Percentiles rank a stretch among this genome's conserved stretches.
These are phyloP conservation scores for Ogataea pignaliae DNA, from an alignment of 805 yeast species.

Conservation along the genomic window DNA sequence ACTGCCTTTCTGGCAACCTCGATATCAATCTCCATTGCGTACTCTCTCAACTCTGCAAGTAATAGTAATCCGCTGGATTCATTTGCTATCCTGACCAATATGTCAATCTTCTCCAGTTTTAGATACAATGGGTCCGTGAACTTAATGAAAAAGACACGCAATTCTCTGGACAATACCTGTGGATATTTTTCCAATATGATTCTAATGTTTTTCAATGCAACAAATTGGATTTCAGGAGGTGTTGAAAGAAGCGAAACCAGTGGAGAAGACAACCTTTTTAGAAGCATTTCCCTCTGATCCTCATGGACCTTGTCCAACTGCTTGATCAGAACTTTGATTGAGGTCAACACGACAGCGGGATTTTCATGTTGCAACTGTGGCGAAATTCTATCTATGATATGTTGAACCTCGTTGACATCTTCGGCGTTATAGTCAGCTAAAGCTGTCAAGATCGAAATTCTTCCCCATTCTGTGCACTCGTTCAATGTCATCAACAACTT, in stretches of 20 bases:
- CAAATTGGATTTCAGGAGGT: constrained; percentile 93
- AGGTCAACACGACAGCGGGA: constrained; percentile 86
- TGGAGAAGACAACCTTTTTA: constrained; percentile 78
- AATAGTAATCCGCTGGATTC: constrained; percentile 54
- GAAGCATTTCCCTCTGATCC: constrained; percentile 37
- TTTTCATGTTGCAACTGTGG: constrained; percentile 97
- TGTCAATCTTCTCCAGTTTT: constrained; percentile 73
- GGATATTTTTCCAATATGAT: constrained; percentile 89
- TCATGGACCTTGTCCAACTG: constrained; percentile 50
- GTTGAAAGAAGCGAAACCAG: constrained; percentile 81
- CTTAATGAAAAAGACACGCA: constrained; percentile 86
- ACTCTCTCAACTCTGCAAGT: constrained; percentile 70
- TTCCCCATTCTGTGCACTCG: constrained; percentile 99
- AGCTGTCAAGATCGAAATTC: constrained; percentile 83
- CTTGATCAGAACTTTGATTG: constrained; percentile 74
- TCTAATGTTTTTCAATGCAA: constrained; percentile 85
- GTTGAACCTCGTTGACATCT: constrained; percentile 64
- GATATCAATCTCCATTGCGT: constrained; percentile 80
- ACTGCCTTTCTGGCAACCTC: constrained; percentile 68
- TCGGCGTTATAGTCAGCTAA: constrained; percentile 64
- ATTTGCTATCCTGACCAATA: constrained; percentile 63
- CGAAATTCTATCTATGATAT: constrained; percentile 81
- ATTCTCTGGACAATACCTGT: constrained; percentile 64
- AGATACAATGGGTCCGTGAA: constrained; percentile 79
- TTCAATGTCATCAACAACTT: constrained; percentile 79